Evolutionary conservation across 306 rosid species (phyloP), one percentile per base, ranked within the genome.

Genomic region (Prunus campanulata): DNA sequence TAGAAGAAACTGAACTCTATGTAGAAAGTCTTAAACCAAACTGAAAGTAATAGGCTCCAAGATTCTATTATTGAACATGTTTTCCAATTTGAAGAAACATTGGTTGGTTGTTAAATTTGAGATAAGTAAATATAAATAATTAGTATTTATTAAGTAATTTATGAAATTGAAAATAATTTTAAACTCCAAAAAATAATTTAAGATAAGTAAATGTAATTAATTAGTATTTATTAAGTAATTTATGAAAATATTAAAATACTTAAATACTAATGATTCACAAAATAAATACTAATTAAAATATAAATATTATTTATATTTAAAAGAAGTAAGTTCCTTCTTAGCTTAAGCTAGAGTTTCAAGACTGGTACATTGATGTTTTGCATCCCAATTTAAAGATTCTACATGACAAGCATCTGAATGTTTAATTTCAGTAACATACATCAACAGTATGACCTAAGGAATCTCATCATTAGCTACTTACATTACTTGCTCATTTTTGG

Each of bases 321-420:
- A 91, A 88, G 97, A 92, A 77, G 98, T 89, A 83, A 86, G 88
- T 61, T 81, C 57, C 69, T 47, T 46, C 13, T 48, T 48, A 66
- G 52, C 46, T 59, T 49, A 61, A 72, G 75, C 57, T 69, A 71
- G 39, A 69, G 73, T 78, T 66, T 70, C 64, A 66, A 77, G 74
- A 67, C 82, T 70, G 64, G 48, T 76, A 68, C 42, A 59, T 22
- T 44, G 81, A 78, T 29, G 48, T 25, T 67, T 42, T 39, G 24
- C 35, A 72, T 56, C 60, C 35, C 54, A 5, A 16, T 20, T 47
- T 55, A 35, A n/a, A n/a, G 16, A 42, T 19, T 32, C 15, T 14
- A 42, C 14, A 61, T 5, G 66, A 14, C 42, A 61, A 61, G 42
- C 19, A 61, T 27, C 66, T 61, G 19, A 25, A 12, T 25, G 4